phyloP scores from a whole-genome alignment of 352 stramenopile genomes.

The Labyrinthula sp. region DNA sequence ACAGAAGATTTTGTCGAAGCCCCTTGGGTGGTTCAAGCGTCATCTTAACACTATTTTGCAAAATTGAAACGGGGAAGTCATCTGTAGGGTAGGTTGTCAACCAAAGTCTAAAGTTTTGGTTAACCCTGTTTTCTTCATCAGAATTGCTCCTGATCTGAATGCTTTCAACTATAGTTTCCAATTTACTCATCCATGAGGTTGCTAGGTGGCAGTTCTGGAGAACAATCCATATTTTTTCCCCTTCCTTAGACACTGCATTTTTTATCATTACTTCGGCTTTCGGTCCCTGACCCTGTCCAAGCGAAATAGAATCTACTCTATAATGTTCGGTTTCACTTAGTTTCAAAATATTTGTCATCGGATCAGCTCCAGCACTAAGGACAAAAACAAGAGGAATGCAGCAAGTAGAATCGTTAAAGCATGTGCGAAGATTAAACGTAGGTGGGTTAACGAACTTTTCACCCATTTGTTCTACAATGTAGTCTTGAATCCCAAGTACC shows the following conservation, averaged over 20 bases:
- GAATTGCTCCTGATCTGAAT: constrained; percentile 49
- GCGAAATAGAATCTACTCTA: constrained; percentile 71
- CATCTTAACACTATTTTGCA: constrained; percentile 89
- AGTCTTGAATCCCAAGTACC: constrained; percentile 64
- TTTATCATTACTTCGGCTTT: constrained; percentile 68
- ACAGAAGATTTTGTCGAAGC: constrained; percentile 63
- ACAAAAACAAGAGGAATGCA: constrained; percentile 79
- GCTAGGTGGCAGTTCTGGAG: constrained; percentile 84
- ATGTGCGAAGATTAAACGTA: constrained; percentile 69
- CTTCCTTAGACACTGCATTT: constrained; percentile 43
- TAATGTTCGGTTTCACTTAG: constrained; percentile 57
- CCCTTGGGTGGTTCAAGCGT: constrained; percentile 74
- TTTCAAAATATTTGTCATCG: constrained; percentile 73
- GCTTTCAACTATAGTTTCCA: constrained; percentile 78
- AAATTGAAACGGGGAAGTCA: constrained; percentile 67
- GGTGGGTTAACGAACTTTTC: constrained; percentile 72
- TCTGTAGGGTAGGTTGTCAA: constrained; percentile 75
- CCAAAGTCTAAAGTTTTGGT: constrained; percentile 69
- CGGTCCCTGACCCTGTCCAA: constrained; percentile 72
- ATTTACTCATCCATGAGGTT: constrained; percentile 72
- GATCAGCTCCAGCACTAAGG: constrained; percentile 70
- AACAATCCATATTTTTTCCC: constrained; percentile 70
- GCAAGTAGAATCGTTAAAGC: constrained; percentile 75
- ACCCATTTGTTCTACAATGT: constrained; percentile 53
- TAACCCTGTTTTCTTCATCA: constrained; percentile 53